phyloP scores from a whole-genome alignment of 371 early-diverging fungal species.

The Saksenaea vasiformis region DNA sequence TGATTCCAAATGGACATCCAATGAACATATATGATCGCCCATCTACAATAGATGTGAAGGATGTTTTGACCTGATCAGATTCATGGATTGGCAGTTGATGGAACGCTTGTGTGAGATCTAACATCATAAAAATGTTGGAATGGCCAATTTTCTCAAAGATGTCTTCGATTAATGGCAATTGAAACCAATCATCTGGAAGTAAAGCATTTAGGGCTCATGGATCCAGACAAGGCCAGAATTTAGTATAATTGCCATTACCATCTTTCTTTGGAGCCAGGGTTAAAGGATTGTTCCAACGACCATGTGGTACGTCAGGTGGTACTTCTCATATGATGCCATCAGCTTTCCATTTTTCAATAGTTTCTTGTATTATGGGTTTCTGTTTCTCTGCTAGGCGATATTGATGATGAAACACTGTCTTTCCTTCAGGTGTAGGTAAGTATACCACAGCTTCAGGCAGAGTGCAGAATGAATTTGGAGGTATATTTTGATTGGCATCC shows the following conservation, averaged over 20 bases:
- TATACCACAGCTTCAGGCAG: too few relatives aligned
- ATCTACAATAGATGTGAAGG: neutral
- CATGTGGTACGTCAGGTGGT: neutral
- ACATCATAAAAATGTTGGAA: neutral
- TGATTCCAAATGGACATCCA: too few relatives aligned
- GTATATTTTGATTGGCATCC: too few relatives aligned
- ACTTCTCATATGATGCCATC: neutral
- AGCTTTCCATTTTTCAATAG: too few relatives aligned
- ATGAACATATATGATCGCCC: too few relatives aligned
- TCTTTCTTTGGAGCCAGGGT: slow-evolving; percentile 25
- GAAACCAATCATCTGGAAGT: neutral
- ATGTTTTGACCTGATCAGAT: neutral
- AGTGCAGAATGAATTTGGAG: too few relatives aligned
- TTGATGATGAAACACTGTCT: too few relatives aligned
- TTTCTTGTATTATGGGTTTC: too few relatives aligned
- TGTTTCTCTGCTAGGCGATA: too few relatives aligned
- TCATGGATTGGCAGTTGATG: neutral
- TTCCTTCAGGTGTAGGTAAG: too few relatives aligned
- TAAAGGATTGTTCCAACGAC: slow-evolving; percentile 15
- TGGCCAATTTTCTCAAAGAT: too few relatives aligned
- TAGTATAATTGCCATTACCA: too few relatives aligned
- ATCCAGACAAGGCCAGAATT: slow-evolving; percentile 15
- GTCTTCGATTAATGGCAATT: slow-evolving; percentile 2
- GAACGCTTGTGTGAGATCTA: neutral
- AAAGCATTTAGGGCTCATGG: slow-evolving; percentile 12